Conservation (phyloP, 2,329 filamentous ascomycete genomes). For the Microcyclospora pomicola region DNA sequence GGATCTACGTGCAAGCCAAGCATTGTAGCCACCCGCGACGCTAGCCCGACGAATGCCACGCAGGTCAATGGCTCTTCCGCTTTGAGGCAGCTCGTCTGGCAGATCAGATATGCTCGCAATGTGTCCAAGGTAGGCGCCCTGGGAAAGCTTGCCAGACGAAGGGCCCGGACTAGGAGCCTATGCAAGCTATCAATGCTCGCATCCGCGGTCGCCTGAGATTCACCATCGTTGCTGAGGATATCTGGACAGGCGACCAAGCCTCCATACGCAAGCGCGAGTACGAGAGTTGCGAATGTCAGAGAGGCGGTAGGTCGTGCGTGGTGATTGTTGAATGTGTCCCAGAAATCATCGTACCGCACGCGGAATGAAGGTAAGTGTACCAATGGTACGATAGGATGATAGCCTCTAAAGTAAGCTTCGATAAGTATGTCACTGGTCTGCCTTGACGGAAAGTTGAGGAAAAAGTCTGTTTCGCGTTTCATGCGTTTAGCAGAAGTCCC, state of each 20-base stretch:
- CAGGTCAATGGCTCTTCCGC: constrained; percentile 1
- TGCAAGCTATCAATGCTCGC: background rate
- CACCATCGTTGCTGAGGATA: too few species aligned
- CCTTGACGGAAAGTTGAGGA: constrained; percentile 1
- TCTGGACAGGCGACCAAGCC: background rate
- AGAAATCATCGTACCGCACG: constrained; percentile 1
- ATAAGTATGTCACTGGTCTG: background rate
- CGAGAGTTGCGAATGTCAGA: background rate
- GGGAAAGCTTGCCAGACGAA: background rate
- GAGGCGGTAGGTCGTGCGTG: background rate
- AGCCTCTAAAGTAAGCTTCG: constrained; percentile 1
- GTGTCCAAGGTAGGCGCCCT: background rate
- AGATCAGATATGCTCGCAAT: constrained; percentile 1
- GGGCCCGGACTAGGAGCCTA: background rate
- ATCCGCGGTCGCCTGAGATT: background rate
- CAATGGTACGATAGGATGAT: constrained; percentile 1
- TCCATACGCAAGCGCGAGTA: background rate
- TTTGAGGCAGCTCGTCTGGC: background rate
- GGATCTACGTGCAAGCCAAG: constrained; percentile 1
- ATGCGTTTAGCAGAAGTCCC: background rate
- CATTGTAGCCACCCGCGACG: background rate
- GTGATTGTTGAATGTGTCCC: background rate
- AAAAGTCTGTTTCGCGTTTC: background rate
- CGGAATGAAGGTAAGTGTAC: background rate
- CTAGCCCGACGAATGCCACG: constrained; percentile 1